Evolutionary conservation across 1,139 yeast species (phyloP), one percentile per base, ranked within the genome.

Genomic region (Debaryomyces sp.): DNA sequence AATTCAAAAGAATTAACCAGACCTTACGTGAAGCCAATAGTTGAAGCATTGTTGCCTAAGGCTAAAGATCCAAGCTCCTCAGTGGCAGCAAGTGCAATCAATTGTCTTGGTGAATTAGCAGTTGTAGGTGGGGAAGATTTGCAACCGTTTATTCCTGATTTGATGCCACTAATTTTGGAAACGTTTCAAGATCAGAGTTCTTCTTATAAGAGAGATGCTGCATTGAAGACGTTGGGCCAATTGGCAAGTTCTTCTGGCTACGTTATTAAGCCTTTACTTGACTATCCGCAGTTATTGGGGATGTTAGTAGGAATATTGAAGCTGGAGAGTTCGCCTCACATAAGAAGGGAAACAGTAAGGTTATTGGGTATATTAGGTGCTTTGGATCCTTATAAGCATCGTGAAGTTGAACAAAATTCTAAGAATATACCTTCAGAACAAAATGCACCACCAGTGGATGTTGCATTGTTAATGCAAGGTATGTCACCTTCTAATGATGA

Each of bases 341-440:
- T 89, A 5, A 81, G 95, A 58, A 75, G 97, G 50, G 98, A 92
- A 64, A 87, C 97, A 0, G 97, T 94, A 0, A 78, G 94, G 55
- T 70, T 94, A 21, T 73, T 94, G 53, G 99, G 99, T 61, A 91
- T 92, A 35, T 72, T 95, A 40, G 99, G 99, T 51, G 99, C 99
- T 0, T 74, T 95, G 45, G 99, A 95, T 67, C 99, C 99, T 1
- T 94, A 92, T 64, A 91, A 89, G 61, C 95, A 91, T 59, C 83
- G 97, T 47, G 97, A 90, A 60, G 91, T 92, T 8, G 98, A 92
- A 61, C 85, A 89, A 51, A 80, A 78, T 13, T 82, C 86, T 2
- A 83, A 85, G 48, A 78, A 63, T 45, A 71, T 73, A 22, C 82
- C 89, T 0, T 87, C 84, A 1, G 96, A 88, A 54, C 94, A 89